Evolutionary conservation across 305 asterid genomes (phyloP), one percentile per base, ranked within the genome.

Genomic region (Fraxinus xanthoxyloides): DNA sequence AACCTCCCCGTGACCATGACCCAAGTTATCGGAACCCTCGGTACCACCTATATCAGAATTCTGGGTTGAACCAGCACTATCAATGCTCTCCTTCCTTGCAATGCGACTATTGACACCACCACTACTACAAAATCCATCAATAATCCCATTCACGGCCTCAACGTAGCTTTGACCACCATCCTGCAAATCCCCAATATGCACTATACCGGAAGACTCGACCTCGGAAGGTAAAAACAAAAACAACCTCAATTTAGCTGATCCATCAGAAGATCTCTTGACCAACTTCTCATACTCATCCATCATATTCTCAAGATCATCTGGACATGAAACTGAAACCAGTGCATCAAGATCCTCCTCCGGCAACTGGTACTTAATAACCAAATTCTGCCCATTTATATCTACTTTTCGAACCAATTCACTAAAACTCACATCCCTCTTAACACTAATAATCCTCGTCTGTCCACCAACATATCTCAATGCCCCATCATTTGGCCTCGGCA

Each of bases 331-430:
- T 3, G 99, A 84, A 2, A 96, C 97, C 31, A 96, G 98, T 10
- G 98, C 98, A 85, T 96, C 99, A 63, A 96, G 97, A 84, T 93
- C 98, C 87, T 96, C 99, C 24, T 92, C 99, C 3, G 98, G 99
- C 84, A 96, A 90, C 91, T 96, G 97, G 83, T 96, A 96, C 90
- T 96, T 96, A 80, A 96, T 91, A 77, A 87, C 94, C 82, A 88
- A 90, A 86, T 87, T 90, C 79, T 90, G 95, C 32, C 87, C 89
- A 80, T 81, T 90, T 1, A 82, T 86, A 65, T 90, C 95, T 3
- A 85, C 79, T 92, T 93, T 93, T 88, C 82, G 92, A 82, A 92
- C 82, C 75, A 94, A 87, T 70, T 91, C 98, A 46, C 79, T 77
- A 79, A 90, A 91, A 78, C 86, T 87, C 48, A 90, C 81, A 85